phyloP scores from a whole-genome alignment of 2,329 filamentous ascomycete species.

The Diaporthe sp. region DNA sequence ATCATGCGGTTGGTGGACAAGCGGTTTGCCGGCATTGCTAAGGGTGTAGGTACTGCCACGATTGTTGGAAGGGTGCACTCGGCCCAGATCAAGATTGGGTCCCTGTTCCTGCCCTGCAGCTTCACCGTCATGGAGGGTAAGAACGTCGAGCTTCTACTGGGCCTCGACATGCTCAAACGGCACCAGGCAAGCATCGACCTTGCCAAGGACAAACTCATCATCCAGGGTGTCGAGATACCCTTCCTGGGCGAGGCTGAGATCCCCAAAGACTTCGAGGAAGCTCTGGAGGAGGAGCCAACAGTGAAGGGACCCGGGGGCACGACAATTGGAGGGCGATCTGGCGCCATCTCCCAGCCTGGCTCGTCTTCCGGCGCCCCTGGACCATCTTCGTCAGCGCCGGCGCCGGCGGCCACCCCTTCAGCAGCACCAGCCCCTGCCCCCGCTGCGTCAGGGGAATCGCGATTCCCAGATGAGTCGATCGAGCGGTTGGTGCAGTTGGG shows the following conservation, averaged over 20 bases:
- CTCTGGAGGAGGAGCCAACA: slow-evolving; percentile 82
- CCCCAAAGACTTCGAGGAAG: slow-evolving; percentile 84
- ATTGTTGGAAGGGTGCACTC: slow-evolving; percentile 97
- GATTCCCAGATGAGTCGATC: slow-evolving; percentile 75
- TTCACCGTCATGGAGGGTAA: slow-evolving; percentile 99
- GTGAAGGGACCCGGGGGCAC: slow-evolving; percentile 90
- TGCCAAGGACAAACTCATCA: slow-evolving; percentile 85
- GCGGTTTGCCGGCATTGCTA: slow-evolving; percentile 91
- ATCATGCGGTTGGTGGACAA: slow-evolving; percentile 97
- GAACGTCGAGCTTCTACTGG: slow-evolving; percentile 91
- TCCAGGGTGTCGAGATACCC: slow-evolving; percentile 88
- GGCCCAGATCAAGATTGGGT: slow-evolving; percentile 93
- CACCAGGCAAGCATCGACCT: slow-evolving; percentile 96
- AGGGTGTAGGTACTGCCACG: slow-evolving; percentile 92
- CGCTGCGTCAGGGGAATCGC: slow-evolving; percentile 41
- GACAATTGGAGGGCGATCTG: slow-evolving; percentile 85
- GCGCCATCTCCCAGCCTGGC: slow-evolving; percentile 70
- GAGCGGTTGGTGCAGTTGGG: slow-evolving; percentile 84
- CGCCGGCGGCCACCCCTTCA: slow-evolving; percentile 47
- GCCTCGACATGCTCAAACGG: slow-evolving; percentile 96
- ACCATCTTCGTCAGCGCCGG: slow-evolving; percentile 45
- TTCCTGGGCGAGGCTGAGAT: slow-evolving; percentile 96
- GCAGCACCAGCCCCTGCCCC: slow-evolving; percentile 42
- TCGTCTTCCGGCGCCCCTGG: slow-evolving; percentile 42
- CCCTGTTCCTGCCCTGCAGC: slow-evolving; percentile 88